phyloP scores from a whole-genome alignment of 176 grass and related monocot species.

The Aegilops longissima region DNA sequence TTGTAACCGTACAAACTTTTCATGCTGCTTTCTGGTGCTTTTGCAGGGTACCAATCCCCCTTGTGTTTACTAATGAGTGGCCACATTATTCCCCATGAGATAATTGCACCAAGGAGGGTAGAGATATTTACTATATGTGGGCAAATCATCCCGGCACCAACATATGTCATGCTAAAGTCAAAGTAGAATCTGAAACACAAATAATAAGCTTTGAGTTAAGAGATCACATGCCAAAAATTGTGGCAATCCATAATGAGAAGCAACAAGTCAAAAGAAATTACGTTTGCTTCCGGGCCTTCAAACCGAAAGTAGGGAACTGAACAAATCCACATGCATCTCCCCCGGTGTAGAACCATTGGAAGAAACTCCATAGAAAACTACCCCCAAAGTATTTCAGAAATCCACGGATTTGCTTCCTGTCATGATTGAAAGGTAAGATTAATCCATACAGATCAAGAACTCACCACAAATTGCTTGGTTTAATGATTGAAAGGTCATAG shows the following conservation, averaged over 20 bases:
- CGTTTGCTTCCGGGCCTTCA: constrained; percentile 92
- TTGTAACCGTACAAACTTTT: constrained; percentile 91
- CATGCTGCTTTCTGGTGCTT: constrained; percentile 71
- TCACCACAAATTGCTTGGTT: not conserved
- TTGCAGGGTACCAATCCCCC: constrained; percentile 78
- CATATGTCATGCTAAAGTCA: constrained; percentile 85
- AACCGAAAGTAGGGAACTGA: constrained; percentile 88
- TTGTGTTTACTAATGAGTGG: constrained; percentile 71
- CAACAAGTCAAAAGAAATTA: constrained; percentile 22
- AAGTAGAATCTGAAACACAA: constrained; percentile 69
- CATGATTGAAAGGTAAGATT: not conserved
- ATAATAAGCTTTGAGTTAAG: constrained; percentile 22
- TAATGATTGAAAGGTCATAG: not conserved
- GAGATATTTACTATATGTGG: constrained; percentile 92
- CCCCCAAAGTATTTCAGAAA: constrained; percentile 73
- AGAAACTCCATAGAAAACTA: constrained; percentile 84
- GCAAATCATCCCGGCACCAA: constrained; percentile 93
- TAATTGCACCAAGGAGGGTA: constrained; percentile 67
- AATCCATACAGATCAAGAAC: not conserved
- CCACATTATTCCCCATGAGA: constrained; percentile 94
- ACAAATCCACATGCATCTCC: constrained; percentile 80
- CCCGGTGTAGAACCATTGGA: constrained; percentile 93
- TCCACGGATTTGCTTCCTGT: constrained; percentile 75
- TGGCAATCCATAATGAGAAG: not conserved
- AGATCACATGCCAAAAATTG: not conserved